Conservation (phyloP, 129 eudicot species). For the Calendula officinalis region DNA sequence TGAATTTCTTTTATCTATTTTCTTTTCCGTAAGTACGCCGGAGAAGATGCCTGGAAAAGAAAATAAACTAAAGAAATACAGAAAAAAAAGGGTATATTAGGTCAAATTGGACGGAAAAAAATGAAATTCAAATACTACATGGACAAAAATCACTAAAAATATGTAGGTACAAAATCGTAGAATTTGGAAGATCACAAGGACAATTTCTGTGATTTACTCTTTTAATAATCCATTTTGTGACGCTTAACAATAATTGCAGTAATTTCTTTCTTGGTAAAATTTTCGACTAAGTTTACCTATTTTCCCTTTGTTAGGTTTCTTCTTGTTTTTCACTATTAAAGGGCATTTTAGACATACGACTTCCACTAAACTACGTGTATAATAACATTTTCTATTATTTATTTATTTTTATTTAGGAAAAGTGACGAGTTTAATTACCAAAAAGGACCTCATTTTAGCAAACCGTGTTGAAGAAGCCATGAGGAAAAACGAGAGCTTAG, state of each 20-base stretch:
- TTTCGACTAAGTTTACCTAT: neutral
- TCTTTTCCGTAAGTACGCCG: too few relatives aligned
- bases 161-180: too few relatives aligned
- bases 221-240: neutral
- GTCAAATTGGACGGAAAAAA: too few relatives aligned
- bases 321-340: neutral
- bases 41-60: too few relatives aligned
- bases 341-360: neutral
- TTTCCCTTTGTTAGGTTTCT: neutral
- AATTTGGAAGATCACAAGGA: neutral
- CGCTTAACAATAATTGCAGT: neutral
- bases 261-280: neutral
- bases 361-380: neutral
- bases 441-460: conserved; percentile 60
- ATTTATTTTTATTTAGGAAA: conserved; percentile 54
- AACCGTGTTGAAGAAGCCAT: conserved; percentile 80
- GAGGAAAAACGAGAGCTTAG: conserved; percentile 90
- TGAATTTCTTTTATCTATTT: too few relatives aligned
- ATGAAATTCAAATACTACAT: too few relatives aligned
- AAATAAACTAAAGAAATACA: too few relatives aligned
- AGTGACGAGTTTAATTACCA: conserved; percentile 85
- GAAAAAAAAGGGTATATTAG: too few relatives aligned
- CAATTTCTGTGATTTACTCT: neutral
- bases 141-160: too few relatives aligned
- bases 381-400: neutral